Conservation (phyloP, 139 green algal species). For the Medakamo hakoo region DNA sequence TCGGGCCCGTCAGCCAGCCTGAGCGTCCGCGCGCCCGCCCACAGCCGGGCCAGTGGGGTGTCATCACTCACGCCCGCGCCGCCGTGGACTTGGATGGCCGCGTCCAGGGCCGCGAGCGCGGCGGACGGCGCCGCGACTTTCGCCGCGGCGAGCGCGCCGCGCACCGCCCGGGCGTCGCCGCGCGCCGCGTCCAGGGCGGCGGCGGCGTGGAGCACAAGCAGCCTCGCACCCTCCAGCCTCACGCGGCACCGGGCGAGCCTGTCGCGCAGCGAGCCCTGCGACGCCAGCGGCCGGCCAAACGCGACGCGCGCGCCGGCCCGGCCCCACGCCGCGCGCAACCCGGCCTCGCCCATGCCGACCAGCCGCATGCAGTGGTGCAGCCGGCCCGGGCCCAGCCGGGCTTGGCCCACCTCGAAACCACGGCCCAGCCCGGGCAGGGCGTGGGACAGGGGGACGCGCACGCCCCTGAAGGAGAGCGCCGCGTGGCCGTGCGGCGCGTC, state of each 20-base stretch:
- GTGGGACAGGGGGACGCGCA: slow-evolving; percentile 31
- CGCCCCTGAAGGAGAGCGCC: slow-evolving; percentile 67
- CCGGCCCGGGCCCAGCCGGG: slow-evolving; percentile 83
- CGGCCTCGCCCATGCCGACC: slow-evolving; percentile 70
- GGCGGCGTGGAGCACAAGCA: slow-evolving; percentile 70
- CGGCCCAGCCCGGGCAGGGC: slow-evolving; percentile 33
- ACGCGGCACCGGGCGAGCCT: slow-evolving; percentile 34
- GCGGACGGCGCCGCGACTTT: slow-evolving; percentile 73
- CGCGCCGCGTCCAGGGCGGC: slow-evolving; percentile 43
- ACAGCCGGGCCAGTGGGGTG: slow-evolving; percentile 68
- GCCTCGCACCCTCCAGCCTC: slow-evolving; percentile 30
- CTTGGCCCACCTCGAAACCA: slow-evolving; percentile 97
- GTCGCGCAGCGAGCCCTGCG: slow-evolving; percentile 41
- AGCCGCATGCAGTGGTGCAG: slow-evolving; percentile 98
- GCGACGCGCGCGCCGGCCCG: slow-evolving; percentile 1
- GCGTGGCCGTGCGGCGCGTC: slow-evolving; percentile 93
- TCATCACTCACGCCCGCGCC: slow-evolving; percentile 68
- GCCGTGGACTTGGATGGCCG: slow-evolving; percentile 74
- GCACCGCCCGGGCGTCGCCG: slow-evolving; percentile 63
- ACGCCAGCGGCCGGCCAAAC: slow-evolving; percentile 29
- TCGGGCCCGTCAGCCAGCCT: slow-evolving; percentile 92
- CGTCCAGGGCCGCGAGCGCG: slow-evolving; percentile 60
- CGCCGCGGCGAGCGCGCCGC: slow-evolving; percentile 63
- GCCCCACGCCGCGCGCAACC: slow-evolving; percentile 31
- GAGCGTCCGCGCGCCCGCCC: slow-evolving; percentile 67